Percentiles rank a stretch among this genome's conserved stretches.
Evolutionary conservation across 169 alveolate genomes (phyloP).

Genomic region (Cyclospora cayetanensis): DNA sequence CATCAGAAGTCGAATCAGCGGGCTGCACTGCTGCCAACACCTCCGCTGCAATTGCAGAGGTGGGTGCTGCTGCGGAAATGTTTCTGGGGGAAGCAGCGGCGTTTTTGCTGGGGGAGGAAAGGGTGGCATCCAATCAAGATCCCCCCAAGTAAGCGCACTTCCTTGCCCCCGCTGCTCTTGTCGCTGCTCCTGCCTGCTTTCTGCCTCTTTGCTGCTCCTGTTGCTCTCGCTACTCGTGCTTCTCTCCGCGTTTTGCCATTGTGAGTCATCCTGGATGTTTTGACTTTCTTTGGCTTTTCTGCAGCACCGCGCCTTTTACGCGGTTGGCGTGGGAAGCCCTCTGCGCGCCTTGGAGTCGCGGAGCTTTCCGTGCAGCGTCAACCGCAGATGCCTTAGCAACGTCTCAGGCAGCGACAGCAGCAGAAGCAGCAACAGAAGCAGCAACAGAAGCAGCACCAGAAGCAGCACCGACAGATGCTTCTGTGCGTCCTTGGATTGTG

Average conservation of each 20-base stretch:
- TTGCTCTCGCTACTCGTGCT: background rate
- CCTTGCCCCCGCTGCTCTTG: background rate
- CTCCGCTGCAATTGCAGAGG: constrained; percentile 5
- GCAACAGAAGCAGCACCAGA: constrained; percentile 4
- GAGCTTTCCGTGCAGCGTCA: too few species aligned
- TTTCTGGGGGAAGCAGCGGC: constrained; percentile 17
- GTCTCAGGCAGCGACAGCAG: background rate
- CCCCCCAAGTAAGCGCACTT: background rate
- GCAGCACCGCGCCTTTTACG: background rate
- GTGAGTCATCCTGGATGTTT: background rate
- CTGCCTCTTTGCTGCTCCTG: background rate
- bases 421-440: background rate
- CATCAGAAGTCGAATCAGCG: too few species aligned
- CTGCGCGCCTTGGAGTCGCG: constrained; percentile 25
- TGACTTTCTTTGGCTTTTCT: background rate
- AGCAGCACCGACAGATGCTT: background rate
- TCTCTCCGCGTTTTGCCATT: background rate
- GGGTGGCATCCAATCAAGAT: background rate
- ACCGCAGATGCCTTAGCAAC: background rate
- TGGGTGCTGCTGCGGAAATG: background rate
- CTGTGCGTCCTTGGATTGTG: background rate
- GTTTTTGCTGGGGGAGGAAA: background rate
- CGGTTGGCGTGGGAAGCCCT: constrained; percentile 19
- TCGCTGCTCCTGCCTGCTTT: background rate
- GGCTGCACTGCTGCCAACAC: background rate